Conservation (phyloP, 1,139 yeast genomes). For the Candida buenavistaensis region DNA sequence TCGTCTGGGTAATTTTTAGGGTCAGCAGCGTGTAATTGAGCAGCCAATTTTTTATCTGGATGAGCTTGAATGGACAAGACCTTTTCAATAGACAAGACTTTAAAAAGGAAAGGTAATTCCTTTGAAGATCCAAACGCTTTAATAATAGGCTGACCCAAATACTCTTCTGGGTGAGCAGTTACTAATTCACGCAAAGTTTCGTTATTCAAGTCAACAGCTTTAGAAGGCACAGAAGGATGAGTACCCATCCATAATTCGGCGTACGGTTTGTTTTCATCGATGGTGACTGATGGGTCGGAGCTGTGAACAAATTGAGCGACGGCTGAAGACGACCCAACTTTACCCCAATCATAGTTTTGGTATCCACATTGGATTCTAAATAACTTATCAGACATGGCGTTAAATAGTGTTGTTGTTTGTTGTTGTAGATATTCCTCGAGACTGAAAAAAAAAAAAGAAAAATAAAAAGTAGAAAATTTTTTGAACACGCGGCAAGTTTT, state of each 20-base stretch:
- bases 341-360: constrained; percentile 86
- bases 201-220: constrained; percentile 48
- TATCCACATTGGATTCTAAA: constrained; percentile 56
- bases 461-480: not conserved
- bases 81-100: constrained; percentile 87
- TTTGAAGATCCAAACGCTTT: constrained; percentile 64
- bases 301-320: constrained; percentile 84
- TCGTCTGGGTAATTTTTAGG: constrained; percentile 96
- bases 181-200: constrained; percentile 66
- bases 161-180: constrained; percentile 54
- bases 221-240: constrained; percentile 90
- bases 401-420: constrained; percentile 1
- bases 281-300: constrained; percentile 56
- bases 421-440: not conserved
- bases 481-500: constrained; percentile 1
- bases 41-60: constrained; percentile 87
- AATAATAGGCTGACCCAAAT: constrained; percentile 59
- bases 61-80: constrained; percentile 97
- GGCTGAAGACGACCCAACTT: constrained; percentile 77
- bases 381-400: constrained; percentile 18
- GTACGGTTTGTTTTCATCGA: constrained; percentile 76
- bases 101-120: constrained; percentile 88
- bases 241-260: constrained; percentile 99
- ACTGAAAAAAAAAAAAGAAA: not conserved
- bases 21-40: constrained; percentile 71